Evolutionary conservation across 768 basidiomycete species (phyloP), one percentile per base, ranked within the genome.

Genomic region (Lactifluus hygrophoroides): DNA sequence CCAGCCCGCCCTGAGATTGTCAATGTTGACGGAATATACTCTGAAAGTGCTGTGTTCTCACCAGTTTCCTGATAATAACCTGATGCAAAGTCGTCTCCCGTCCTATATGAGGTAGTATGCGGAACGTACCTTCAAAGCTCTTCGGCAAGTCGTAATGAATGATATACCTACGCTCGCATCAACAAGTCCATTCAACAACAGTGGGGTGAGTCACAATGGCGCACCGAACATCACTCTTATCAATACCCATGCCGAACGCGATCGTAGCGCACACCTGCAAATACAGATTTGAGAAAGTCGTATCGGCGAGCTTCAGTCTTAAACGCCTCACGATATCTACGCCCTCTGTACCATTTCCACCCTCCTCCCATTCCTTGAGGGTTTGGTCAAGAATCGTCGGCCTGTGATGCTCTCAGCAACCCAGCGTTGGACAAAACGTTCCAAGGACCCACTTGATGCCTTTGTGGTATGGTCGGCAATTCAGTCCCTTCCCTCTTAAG

Each of bases 1-100:
- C 90, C 90, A 56, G 86, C 90, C 50, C 90, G 78, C 44, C 89
- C 88, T 87, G 56, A 30, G 47, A 11, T 27, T 43, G 47, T 50
- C 50, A 53, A 61, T n/a, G 17, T 67, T 23, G 63, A 21, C 14
- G 52, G 19, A 21, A 2, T n/a, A 32, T 48, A n/a, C 46, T 17
- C 25, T 38, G 19, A 46, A 10, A 30, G 13, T 25, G n/a, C 25
- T 23, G 28, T 10, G 59, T n/a, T n/a, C 75, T 23, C 64, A 84
- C 87, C 88, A 62, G 89, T 91, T 70, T 92, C 90, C 69, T 92
- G 90, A 68, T 93, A 93, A 68, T 85, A 93, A 0, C 88, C 90
- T 89, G 47, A 2, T n/a, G 27, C n/a, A n/a, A 10, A 44, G 50
- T 45, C 38, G 47, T 38, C 19, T 58, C 13, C n/a, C 19, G 34